Base-by-base conservation (phyloP, 108 stramenopile species). In the Cyclotella baltica region DNA sequence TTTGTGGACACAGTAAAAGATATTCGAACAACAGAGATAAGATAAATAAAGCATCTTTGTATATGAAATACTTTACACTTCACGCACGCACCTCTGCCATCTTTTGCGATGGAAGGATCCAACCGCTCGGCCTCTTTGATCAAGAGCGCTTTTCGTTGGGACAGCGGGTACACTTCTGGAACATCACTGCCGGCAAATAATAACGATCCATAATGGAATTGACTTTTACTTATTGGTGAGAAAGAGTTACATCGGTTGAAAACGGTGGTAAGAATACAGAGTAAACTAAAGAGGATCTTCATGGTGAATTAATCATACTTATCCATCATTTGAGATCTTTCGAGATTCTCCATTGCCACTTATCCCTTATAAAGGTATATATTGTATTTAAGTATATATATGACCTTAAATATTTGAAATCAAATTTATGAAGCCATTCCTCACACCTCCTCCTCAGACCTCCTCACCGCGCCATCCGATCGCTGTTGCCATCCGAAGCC, bases 111-210 rank as follows among this genome's bases (percentile, higher is more conserved):
- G 6, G 48, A 35, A 52, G 77, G 43, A 43, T 78, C 70, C 40
- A 78, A 66, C 25, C 61, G 61, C 37, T 71, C 62, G 20, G 77
- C 77, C 53, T 78, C 77, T 48, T 78, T 61, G 48, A 78, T 78
- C 28, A 78, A 48, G 52, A 72, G 28, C 1, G 52, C 52, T 47
- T 78, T 78, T 34, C 55, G 33, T 35, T 69, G 69, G 0, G 77
- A 78, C 38, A 78, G 63, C 16, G 77, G 77, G 22, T 78, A 78
- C 1, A 78, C 53, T 25, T 16, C 62, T 18, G 77, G 77, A 6
- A 67, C 31, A 5, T 64, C 59, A 4, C 34, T 52, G 51, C 51
- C 19, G 11, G 51, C n/a, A 10, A 52, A 19, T n/a, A 20, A 52
- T 10, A 13, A 10, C 13, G 40, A 13, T 6, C 40, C 40, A 43